Base-by-base conservation (phyloP, 106 monocot species). In the Platanthera guangdongensis region DNA sequence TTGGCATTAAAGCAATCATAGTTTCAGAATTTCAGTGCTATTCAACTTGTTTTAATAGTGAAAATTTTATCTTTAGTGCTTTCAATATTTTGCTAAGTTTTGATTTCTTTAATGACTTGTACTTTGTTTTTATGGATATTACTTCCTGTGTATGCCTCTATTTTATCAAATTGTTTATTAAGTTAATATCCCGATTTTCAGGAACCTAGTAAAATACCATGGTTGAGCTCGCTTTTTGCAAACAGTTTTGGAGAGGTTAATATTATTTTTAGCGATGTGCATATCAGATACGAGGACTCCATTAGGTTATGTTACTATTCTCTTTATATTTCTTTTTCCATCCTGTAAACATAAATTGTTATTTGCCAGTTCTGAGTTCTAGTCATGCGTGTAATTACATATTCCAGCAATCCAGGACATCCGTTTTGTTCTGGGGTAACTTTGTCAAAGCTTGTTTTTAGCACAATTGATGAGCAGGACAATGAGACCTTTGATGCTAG, bases 401-500 rank as follows among this genome's bases (percentile, higher is more conserved):
- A 50, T 78, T 67, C 7, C 79, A 99, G 99, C 80, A 90, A 99
- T 84, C 89, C 88, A 69, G 94, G 99, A 2, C 94, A 92, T 81
- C 39, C 39, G 39, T 39, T 39, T 39, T 39, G 39, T 39, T 3
- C 39, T 39, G 39, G 39, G 39, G 39, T 94, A 64, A 99, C 94
- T 52, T 90, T 99, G 53, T 87, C 94, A 78, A 94, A 88, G 75
- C 92, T 99, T 78, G 94, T 94, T 78, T 94, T 94, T n/a, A 86
- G 94, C 71, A 99, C 99, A 47, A 90, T 81, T 57, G 99, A 99
- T 85, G 99, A 92, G 82, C 67, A 90, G 21, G 94, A 92, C 9
- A 94, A 94, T 85, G 99, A 99, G 77, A 94, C 94, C 72, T 99
- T 99, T 87, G 92, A 92, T 85, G 85, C 99, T n/a, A 94, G 99